Base-by-base conservation (phyloP, 768 basidiomycete genomes). In the Naganishia onofrii region DNA sequence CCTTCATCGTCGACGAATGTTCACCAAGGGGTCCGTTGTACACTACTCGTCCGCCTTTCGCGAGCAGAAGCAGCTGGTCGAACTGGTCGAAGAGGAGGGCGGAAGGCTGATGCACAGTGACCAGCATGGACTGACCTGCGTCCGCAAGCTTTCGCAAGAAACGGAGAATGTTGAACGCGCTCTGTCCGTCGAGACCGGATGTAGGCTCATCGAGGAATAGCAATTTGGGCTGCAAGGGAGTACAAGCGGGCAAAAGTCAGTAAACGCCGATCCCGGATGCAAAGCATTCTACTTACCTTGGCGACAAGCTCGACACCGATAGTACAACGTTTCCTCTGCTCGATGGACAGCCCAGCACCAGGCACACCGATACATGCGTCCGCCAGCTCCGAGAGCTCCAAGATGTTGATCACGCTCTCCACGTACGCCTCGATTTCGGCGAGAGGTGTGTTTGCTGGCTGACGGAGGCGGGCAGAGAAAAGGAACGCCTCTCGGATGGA, bases 261-360 rank as follows among this genome's bases (percentile, higher is more conserved):
- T 57, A 36, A 32, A 57, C 34, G 56, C 31, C 56, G 56, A 23
- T 32, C 56, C 53, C 53, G 28, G 53, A 55, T 55, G 53, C 53
- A 55, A 55, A 23, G 53, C 34, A 55, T 55, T 55, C 29, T 55
- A 55, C 19, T 55, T 31, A 36, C 31, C 76, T 90, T 91, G 0
- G 90, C 89, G 46, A 89, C 90, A 12, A 92, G 83, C 77, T 91
- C 90, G 23, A 91, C 90, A 9, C 85, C 90, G 67, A 92, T 92
- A 0, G 90, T 91, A 0, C 88, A 86, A 2, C 90, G 84, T 80
- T 91, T 92, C 55, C 85, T 69, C 70, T 76, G 76, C 60, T 79
- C 78, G 46, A 54, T 58, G 58, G 74, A 76, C 63, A 76, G 65
- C 17, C 78, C 86, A 74, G 86, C 85, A 10, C 81, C 81, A 29